These are phyloP conservation scores for Rheum nobile DNA, from an alignment of 148 eudicot genomes.

Conservation along the genomic window DNA sequence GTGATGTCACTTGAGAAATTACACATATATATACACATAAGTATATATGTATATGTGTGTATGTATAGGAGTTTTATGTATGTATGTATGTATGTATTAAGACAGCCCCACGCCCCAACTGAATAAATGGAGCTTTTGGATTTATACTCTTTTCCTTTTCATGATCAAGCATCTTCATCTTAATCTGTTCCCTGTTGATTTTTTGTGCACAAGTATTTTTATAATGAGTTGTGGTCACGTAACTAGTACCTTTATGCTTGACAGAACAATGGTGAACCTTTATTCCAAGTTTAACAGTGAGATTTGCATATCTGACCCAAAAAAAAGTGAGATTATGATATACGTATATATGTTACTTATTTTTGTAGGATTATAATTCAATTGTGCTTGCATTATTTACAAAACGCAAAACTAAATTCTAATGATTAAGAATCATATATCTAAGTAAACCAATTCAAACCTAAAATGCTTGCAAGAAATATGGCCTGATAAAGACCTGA, in stretches of 20 bases:
- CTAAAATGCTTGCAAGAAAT: background rate
- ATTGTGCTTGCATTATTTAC: background rate
- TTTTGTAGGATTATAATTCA: too few relatives aligned
- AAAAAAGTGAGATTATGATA: too few relatives aligned
- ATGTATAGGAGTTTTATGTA: background rate
- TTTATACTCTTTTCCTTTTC: background rate
- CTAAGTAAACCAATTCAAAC: background rate
- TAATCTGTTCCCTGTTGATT: background rate
- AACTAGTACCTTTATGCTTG: background rate
- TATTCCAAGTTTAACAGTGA: background rate
- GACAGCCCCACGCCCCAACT: background rate
- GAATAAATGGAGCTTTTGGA: conserved; percentile 2
- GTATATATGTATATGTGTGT: background rate
- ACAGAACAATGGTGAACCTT: background rate
- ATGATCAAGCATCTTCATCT: background rate
- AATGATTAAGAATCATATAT: background rate
- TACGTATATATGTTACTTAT: too few relatives aligned
- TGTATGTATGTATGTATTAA: background rate
- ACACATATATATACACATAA: background rate
- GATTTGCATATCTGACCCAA: too few relatives aligned
- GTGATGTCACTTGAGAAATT: background rate
- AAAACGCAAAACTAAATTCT: too few relatives aligned
- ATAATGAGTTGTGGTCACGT: background rate
- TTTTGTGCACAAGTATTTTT: background rate
- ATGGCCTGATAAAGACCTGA: background rate